Conservation (phyloP, 108 stramenopile genomes). For the Seminavis robusta region DNA sequence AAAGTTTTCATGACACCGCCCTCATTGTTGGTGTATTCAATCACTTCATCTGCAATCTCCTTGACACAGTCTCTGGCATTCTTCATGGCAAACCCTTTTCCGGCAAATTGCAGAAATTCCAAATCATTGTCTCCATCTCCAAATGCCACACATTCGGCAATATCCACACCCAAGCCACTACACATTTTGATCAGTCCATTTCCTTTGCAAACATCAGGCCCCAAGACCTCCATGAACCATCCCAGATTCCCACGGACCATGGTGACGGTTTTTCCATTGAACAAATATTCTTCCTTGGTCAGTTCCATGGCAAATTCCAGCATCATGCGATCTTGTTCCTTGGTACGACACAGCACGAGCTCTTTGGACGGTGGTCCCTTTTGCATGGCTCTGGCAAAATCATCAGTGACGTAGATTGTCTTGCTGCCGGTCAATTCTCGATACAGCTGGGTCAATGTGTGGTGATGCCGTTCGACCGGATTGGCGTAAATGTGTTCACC, state of each 20-base stretch:
- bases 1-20: conserved; percentile 60
- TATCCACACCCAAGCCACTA: conserved; percentile 24
- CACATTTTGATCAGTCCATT: conserved; percentile 47
- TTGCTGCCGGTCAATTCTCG: conserved; percentile 39
- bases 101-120: conserved; percentile 60
- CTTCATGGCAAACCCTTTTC: conserved; percentile 70
- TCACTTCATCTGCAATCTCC: conserved; percentile 44
- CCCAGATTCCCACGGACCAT: conserved; percentile 7
- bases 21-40: conserved; percentile 61
- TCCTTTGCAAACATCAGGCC: conserved; percentile 51
- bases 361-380: conserved; percentile 44
- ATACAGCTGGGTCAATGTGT: conserved; percentile 35
- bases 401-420: conserved; percentile 29
- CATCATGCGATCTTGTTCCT: conserved; percentile 23
- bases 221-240: conserved; percentile 57
- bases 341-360: conserved; percentile 34
- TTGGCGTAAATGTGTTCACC: conserved; percentile 54
- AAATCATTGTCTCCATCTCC: conserved; percentile 82
- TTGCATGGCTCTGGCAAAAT: conserved; percentile 20
- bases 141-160: conserved; percentile 58
- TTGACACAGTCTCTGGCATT: conserved; percentile 56
- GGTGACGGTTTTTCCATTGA: neutral
- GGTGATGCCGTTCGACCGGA: conserved; percentile 20
- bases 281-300: conserved; percentile 1
- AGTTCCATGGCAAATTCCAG: conserved; percentile 10